Evolutionary conservation across 305 asterid species (phyloP), one percentile per base, ranked within the genome.

Genomic region (Salvia sclarea): DNA sequence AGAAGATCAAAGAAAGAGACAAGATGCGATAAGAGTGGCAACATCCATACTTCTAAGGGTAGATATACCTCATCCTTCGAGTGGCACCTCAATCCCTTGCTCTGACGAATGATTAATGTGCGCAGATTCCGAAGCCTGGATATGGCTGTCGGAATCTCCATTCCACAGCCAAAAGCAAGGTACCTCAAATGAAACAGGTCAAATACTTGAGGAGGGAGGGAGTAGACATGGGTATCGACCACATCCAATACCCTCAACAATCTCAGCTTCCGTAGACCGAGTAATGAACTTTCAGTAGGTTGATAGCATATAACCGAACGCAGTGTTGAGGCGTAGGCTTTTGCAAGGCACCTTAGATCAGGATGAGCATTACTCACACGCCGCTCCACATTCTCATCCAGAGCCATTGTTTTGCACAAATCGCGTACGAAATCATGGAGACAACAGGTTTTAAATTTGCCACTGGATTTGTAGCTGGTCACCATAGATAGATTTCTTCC

Each of bases 361-460:
- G 54, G 24, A 47, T 16, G 54, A 18, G 12, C 11, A 47, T 16
- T 47, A 17, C 54, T 47, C 1, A 17, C 8, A 17, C 54, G 54
- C 5, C 54, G 54, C 54, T 47, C 25, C 0, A 5, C 21, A 6
- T 52, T 52, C 59, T 53, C 59, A 11, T 53, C 59, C 2, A 0
- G 18, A 1, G 59, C 6, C 6, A 3, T 6, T 1, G 7, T 35
- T 16, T 59, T 25, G 31, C 79, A 69, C 30, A 78, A 2, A 4
- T 64, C 74, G 1, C 71, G 31, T 21, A 74, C 5, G 6, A 78
- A 48, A 41, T 74, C 71, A 33, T 70, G 82, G 22, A 78, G 31
- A 1, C 28, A 28, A 20, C 74, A 73, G 0, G 54, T 65, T 44
- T 56, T 78, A 25, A 74, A 54, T 35, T 45, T 61, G 1, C 75